Evolutionary conservation across 306 rosid species (phyloP).

Genomic region (Pterocarpus macrocarpus): DNA sequence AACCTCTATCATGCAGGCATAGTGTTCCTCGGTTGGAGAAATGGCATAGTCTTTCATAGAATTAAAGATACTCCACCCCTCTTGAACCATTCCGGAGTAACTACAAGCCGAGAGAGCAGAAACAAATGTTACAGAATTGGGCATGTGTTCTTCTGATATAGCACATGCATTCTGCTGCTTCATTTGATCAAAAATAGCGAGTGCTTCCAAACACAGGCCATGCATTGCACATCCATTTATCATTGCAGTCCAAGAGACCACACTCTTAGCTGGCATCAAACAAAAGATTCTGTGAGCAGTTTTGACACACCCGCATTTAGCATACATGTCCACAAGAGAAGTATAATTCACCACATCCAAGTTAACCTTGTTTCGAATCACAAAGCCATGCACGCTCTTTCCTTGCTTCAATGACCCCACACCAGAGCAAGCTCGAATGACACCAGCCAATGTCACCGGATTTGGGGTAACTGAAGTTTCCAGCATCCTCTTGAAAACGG

Average conservation of each 20-base stretch:
- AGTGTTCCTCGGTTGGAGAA: conserved; percentile 43
- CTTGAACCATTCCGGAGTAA: conserved; percentile 37
- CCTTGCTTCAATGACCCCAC: conserved; percentile 44
- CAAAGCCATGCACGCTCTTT: conserved; percentile 38
- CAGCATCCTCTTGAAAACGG: conserved; percentile 33
- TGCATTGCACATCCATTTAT: conserved; percentile 38
- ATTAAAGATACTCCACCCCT: conserved; percentile 32
- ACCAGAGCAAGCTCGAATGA: conserved; percentile 33
- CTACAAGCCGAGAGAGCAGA: conserved; percentile 38
- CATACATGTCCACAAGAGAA: conserved; percentile 31
- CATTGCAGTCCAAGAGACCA: conserved; percentile 42
- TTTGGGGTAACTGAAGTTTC: conserved; percentile 25
- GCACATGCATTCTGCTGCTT: not conserved
- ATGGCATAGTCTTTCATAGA: conserved; percentile 40
- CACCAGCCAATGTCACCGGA: conserved; percentile 9
- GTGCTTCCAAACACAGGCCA: conserved; percentile 24
- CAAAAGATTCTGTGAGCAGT: conserved; percentile 35
- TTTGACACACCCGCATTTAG: conserved; percentile 36
- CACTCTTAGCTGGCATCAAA: conserved; percentile 33
- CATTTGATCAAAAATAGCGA: conserved; percentile 33
- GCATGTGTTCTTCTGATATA: conserved; percentile 7
- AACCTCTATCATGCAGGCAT: conserved; percentile 38
- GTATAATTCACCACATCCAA: conserved; percentile 38
- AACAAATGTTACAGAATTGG: conserved; percentile 21
- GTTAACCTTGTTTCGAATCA: conserved; percentile 40